Base-by-base conservation (phyloP, 306 rosid species). In the Pyrus pyrifolia region DNA sequence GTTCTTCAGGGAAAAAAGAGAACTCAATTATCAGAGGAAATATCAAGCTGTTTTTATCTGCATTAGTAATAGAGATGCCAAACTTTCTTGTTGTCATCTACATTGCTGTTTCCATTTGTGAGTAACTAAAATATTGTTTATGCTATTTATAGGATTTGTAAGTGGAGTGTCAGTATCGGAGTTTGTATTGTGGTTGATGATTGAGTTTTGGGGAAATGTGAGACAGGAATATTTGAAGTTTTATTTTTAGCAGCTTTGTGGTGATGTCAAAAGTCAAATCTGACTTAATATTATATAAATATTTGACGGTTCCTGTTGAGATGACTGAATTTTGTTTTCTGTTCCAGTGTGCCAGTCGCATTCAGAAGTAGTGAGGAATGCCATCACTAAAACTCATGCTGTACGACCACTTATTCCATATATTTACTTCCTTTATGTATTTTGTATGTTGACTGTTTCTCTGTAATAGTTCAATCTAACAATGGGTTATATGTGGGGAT, bases 351-450 rank as follows among this genome's bases (percentile, higher is more conserved):
- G 71, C 22, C 76, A 80, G 82, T 83, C 83, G 74, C 80, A 87
- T 86, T 85, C 96, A 49, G 90, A 90, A 89, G 87, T 87, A 68
- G 97, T 95, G 85, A 86, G 72, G 88, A 83, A 55, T 60, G 97
- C 97, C 70, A 79, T 92, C 63, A 51, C 86, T 67, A 84, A 88
- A 77, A 89, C 88, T 82, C 97, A 79, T 82, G 84, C 87, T 75
- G 99, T 95, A 90, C 75, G 69, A 81, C 58, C 68, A 73, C 60
- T 63, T 12, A 38, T 38, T 38, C 25, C 45, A 21, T 70, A 29
- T 23, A 84, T 64, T 72, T 21, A 30, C 19, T 45, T 78, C 71
- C 68, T 44, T 68, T 60, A 60, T 35, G 13, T 21, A 25, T 11
- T 60, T 19, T 11, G 1, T 23, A 13, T 23, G 12, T 25, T 25